These are phyloP conservation scores for Cruciata laevipes DNA, from an alignment of 257 asterid species.

Conservation along the genomic window DNA sequence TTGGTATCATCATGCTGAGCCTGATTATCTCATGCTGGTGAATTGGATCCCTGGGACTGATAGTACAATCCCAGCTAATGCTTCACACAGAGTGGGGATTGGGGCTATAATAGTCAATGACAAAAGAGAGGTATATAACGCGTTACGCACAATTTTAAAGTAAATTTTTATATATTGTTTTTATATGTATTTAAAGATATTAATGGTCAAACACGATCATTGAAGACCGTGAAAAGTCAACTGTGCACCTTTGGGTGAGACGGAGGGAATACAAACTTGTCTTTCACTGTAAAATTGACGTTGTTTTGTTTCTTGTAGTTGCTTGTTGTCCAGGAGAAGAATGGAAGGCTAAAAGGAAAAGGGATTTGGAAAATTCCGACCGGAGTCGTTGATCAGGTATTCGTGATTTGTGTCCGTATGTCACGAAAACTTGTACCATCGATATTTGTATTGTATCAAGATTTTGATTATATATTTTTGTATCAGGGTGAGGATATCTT, in stretches of 20 bases:
- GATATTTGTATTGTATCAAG: neutral
- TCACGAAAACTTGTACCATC: neutral
- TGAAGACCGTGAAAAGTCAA: too few relatives aligned
- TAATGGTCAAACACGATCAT: too few relatives aligned
- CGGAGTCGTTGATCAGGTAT: slow-evolving; percentile 63
- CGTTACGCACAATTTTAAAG: neutral
- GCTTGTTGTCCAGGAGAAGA: slow-evolving; percentile 72
- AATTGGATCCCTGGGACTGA: slow-evolving; percentile 53
- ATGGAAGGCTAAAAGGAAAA: slow-evolving; percentile 42
- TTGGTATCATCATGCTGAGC: slow-evolving; percentile 74
- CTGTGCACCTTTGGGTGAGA: too few relatives aligned
- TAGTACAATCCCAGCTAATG: slow-evolving; percentile 61
- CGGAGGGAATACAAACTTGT: too few relatives aligned
- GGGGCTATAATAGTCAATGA: slow-evolving; percentile 68
- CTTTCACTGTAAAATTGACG: too few relatives aligned
- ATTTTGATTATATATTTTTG: too few relatives aligned
- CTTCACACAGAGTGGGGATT: slow-evolving; percentile 57
- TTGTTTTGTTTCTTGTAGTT: slow-evolving; percentile 31
- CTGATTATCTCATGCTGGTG: slow-evolving; percentile 69
- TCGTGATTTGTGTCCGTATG: neutral
- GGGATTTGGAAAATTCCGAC: slow-evolving; percentile 83
- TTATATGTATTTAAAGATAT: too few relatives aligned
- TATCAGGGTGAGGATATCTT: slow-evolving; percentile 64
- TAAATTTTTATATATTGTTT: too few relatives aligned
- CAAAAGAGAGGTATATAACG: slow-evolving; percentile 50